Base-by-base conservation (phyloP, 257 asterid species). In the Salvia splendens region DNA sequence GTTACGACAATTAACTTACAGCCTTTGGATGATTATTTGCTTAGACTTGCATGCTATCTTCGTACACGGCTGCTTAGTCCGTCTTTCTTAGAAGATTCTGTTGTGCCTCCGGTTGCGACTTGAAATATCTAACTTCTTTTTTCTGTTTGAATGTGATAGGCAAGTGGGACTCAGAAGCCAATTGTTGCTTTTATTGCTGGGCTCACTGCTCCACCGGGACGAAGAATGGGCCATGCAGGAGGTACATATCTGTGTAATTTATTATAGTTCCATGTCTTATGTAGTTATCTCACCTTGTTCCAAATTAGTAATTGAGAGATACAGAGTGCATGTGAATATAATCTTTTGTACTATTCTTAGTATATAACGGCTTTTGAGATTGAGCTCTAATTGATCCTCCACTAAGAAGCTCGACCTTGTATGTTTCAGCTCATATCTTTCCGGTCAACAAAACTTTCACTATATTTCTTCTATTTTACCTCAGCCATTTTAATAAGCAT, bases 161-260 rank as follows among this genome's bases (percentile, higher is more conserved):
- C 74, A 77, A 89, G 95, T 80, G 94, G 94, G 41, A 83, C 94
- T 60, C 72, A 77, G 64, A 86, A 89, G 81, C 91, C 92, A 52
- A 85, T 88, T 51, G 94, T 88, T 70, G 94, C 91, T 43, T 88
- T 89, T 64, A 86, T 86, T 73, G 96, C 96, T 73, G 96, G 96
- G 73, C 95, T 89, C 69, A 89, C 96, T 71, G 96, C 96, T 73
- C 96, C 96, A 61, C 96, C 96, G 73, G 96, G 96, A 59, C 86
- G 96, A 62, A 79, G 95, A 63, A 89, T 89, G 96, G 96, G 94
- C 56, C 96, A 89, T 70, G 96, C 95, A 58, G 96, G 96, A 84
- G 96, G 95, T 89, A 84, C 12, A 61, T 61, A 5, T 70, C 58
- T 41, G 63, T 24, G 28, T 62, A 11, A 59, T 24, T 1, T 24